Percentiles rank a stretch among this genome's conserved stretches.
Conservation (phyloP, 208 protist species). For the Trypanosoma grayi region DNA sequence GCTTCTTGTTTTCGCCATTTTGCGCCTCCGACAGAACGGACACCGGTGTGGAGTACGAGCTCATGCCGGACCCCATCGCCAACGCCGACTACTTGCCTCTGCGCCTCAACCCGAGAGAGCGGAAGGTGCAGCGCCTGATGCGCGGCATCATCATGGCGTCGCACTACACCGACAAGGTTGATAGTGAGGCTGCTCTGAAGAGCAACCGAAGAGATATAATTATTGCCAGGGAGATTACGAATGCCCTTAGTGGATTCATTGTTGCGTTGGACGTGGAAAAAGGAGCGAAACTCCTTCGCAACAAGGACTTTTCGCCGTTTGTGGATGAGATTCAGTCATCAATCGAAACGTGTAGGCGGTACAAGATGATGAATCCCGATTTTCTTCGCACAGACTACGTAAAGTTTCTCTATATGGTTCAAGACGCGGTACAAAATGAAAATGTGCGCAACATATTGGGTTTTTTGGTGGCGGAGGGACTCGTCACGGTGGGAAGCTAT, state of each 20-base stretch:
- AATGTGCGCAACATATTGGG: conserved; percentile 68
- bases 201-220: conserved; percentile 59
- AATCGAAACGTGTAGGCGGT: conserved; percentile 85
- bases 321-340: conserved; percentile 56
- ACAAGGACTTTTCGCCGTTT: conserved; percentile 70
- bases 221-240: conserved; percentile 81
- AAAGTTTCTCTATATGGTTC: conserved; percentile 92
- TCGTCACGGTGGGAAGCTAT: conserved; percentile 82
- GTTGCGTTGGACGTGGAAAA: conserved; percentile 74
- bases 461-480: conserved; percentile 61
- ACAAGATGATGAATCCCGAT: conserved; percentile 96
- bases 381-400: conserved; percentile 92
- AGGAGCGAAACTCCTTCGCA: conserved; percentile 46
- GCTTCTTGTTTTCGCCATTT: conserved; percentile 1
- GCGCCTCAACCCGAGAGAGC: conserved; percentile 73
- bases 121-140: conserved; percentile 89
- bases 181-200: conserved; percentile 55
- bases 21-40: conserved; percentile 6
- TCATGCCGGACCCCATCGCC: conserved; percentile 71
- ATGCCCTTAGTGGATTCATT: conserved; percentile 78
- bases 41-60: conserved; percentile 42
- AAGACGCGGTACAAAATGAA: conserved; percentile 82
- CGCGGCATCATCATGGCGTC: conserved; percentile 79
- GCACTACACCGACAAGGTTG: conserved; percentile 92
- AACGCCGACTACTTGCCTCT: conserved; percentile 86